phyloP scores from a whole-genome alignment of 2,329 filamentous ascomycete species.

The Colletotrichum sp. region DNA sequence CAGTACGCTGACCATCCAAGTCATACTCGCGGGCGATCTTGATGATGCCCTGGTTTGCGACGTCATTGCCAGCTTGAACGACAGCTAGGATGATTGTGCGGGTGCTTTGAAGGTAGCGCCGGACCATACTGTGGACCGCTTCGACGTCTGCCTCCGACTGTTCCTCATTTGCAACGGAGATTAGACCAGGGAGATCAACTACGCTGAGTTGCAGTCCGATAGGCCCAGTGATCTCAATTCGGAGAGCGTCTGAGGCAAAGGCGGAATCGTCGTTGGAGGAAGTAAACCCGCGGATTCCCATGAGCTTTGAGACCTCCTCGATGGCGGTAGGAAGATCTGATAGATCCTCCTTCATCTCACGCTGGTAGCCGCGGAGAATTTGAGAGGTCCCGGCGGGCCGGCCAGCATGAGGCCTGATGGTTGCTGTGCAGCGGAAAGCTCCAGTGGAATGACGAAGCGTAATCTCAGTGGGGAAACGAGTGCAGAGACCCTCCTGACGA shows the following conservation, averaged over 20 bases:
- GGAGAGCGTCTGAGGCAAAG: slow-evolving; percentile 25
- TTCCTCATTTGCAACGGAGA: slow-evolving; percentile 37
- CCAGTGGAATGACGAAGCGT: slow-evolving; percentile 42
- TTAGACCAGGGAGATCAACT: slow-evolving; percentile 53
- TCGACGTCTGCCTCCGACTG: slow-evolving; percentile 36
- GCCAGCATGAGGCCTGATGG: slow-evolving; percentile 1
- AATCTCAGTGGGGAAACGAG: slow-evolving; percentile 61
- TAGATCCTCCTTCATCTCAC: slow-evolving; percentile 9
- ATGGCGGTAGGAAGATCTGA: background rate
- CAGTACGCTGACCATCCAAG: slow-evolving; percentile 42
- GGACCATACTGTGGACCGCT: slow-evolving; percentile 39
- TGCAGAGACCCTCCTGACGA: slow-evolving; percentile 55
- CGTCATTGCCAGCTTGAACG: slow-evolving; percentile 44
- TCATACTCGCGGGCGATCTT: slow-evolving; percentile 22
- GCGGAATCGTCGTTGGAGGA: slow-evolving; percentile 14
- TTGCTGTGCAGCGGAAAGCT: background rate
- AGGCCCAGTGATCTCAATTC: slow-evolving; percentile 27
- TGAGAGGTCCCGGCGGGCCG: background rate
- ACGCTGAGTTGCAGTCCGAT: slow-evolving; percentile 43
- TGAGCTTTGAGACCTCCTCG: slow-evolving; percentile 12
- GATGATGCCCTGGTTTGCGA: slow-evolving; percentile 34
- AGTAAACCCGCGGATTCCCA: slow-evolving; percentile 9
- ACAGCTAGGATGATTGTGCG: slow-evolving; percentile 52
- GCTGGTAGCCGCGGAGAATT: background rate
- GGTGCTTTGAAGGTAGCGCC: slow-evolving; percentile 42